Percentiles rank a stretch among this genome's conserved stretches.
Conservation (phyloP, 305 asterid species). For the Rubia tinctorum region DNA sequence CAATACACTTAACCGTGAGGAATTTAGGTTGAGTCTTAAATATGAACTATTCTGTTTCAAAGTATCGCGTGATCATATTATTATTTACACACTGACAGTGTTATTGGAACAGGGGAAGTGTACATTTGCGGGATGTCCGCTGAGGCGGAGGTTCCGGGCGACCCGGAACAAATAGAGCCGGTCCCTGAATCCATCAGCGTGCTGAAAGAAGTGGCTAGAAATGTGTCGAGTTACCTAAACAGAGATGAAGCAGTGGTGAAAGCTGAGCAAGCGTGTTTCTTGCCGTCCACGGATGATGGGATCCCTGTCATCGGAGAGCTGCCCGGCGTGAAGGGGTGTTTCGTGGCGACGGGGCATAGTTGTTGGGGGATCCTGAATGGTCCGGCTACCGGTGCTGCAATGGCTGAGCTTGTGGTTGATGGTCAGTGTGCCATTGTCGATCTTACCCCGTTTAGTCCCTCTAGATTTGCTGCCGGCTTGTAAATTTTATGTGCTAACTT, state of each 20-base stretch:
- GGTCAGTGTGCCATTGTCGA: constrained; percentile 57
- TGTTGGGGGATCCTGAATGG: constrained; percentile 98
- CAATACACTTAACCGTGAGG: no score
- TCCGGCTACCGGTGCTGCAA: constrained; percentile 87
- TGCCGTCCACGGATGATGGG: constrained; percentile 78
- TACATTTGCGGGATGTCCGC: constrained; percentile 90
- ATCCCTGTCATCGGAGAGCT: constrained; percentile 76
- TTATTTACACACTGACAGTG: not conserved
- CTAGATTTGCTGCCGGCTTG: constrained; percentile 35
- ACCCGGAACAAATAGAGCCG: constrained; percentile 64
- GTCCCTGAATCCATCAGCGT: constrained; percentile 55
- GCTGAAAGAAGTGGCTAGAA: constrained; percentile 65
- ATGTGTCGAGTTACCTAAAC: constrained; percentile 66
- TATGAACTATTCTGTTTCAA: no score
- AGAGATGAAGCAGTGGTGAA: constrained; percentile 64
- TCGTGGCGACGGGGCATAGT: constrained; percentile 82
- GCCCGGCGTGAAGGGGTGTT: constrained; percentile 72
- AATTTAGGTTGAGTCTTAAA: no score
- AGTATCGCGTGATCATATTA: no score
- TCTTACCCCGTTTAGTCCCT: constrained; percentile 52
- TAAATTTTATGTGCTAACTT: not conserved
- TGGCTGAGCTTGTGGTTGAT: constrained; percentile 74
- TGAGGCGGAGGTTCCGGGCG: constrained; percentile 78
- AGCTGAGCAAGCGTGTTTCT: constrained; percentile 86
- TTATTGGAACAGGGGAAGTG: constrained; percentile 61